Conservation (phyloP, 768 basidiomycete species). For the Hypholoma fasciculare region DNA sequence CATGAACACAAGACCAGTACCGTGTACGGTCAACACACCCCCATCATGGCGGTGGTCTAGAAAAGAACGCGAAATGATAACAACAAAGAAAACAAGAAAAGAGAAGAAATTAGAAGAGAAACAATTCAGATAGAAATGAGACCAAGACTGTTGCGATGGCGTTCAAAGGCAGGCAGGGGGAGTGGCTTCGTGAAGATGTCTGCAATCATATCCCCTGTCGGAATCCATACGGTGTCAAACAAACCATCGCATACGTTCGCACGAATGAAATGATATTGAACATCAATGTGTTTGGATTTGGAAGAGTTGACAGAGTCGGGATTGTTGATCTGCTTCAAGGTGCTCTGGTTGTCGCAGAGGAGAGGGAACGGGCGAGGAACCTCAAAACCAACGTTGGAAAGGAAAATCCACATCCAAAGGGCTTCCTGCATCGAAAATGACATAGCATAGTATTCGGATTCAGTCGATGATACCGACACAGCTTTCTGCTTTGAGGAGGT, state of each 20-base stretch:
- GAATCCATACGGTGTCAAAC: conserved; percentile 20
- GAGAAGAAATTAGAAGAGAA: not conserved
- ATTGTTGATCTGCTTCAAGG: not conserved
- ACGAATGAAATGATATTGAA: conserved; percentile 10
- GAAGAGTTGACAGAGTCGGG: conserved; percentile 2
- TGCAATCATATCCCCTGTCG: conserved; percentile 31
- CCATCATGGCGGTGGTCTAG: not conserved
- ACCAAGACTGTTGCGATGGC: not conserved
- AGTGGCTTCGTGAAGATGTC: conserved; percentile 41
- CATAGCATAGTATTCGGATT: conserved; percentile 39
- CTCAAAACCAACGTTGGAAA: not conserved
- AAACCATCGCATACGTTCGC: conserved; percentile 1
- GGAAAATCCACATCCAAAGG: conserved; percentile 28
- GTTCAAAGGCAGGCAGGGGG: not conserved
- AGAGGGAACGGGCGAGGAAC: conserved; percentile 2
- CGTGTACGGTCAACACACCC: not conserved
- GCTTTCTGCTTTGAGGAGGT: conserved; percentile 29
- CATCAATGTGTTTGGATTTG: conserved; percentile 12
- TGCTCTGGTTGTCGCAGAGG: conserved; percentile 8
- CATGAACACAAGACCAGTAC: too few relatives aligned
- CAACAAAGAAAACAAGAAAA: not conserved
- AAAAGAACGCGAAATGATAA: not conserved
- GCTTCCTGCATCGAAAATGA: conserved; percentile 24
- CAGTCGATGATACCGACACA: conserved; percentile 33
- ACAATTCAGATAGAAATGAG: not conserved